phyloP scores from a whole-genome alignment of 2,329 filamentous ascomycete genomes.

The Apiospora rasikravindrae region DNA sequence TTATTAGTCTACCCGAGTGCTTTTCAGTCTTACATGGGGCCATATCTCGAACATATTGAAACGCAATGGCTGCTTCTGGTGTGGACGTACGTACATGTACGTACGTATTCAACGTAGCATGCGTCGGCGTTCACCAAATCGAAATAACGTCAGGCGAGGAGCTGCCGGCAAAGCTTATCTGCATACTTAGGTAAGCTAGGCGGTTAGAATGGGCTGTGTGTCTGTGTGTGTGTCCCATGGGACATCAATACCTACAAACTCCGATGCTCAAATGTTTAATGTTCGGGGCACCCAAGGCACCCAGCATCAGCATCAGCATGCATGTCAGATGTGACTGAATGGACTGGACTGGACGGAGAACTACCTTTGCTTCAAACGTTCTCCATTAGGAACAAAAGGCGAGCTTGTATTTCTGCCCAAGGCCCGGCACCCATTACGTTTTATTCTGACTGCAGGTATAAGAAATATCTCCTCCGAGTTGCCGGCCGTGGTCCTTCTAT shows the following conservation, averaged over 20 bases:
- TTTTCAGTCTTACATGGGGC: not conserved
- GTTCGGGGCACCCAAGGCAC: not conserved
- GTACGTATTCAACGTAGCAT: not conserved
- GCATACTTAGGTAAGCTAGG: not conserved
- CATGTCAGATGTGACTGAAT: not conserved
- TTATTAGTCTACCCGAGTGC: not conserved
- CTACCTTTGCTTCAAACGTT: not conserved
- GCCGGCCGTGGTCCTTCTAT: not conserved
- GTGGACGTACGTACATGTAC: not conserved
- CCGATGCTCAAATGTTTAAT: too few relatives aligned
- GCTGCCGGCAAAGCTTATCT: constrained; percentile 1
- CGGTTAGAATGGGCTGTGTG: not conserved
- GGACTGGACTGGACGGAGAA: not conserved
- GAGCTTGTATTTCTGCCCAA: constrained; percentile 13
- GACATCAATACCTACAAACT: not conserved
- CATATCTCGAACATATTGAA: not conserved
- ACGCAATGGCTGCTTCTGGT: not conserved
- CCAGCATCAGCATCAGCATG: not conserved
- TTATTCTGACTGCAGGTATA: too few relatives aligned
- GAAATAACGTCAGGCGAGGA: constrained; percentile 8
- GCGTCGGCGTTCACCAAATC: not conserved
- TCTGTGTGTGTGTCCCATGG: not conserved
- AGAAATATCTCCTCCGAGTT: not conserved
- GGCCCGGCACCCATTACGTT: not conserved
- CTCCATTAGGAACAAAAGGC: not conserved